Conservation (phyloP, 306 rosid genomes). For the Alnus glutinosa region DNA sequence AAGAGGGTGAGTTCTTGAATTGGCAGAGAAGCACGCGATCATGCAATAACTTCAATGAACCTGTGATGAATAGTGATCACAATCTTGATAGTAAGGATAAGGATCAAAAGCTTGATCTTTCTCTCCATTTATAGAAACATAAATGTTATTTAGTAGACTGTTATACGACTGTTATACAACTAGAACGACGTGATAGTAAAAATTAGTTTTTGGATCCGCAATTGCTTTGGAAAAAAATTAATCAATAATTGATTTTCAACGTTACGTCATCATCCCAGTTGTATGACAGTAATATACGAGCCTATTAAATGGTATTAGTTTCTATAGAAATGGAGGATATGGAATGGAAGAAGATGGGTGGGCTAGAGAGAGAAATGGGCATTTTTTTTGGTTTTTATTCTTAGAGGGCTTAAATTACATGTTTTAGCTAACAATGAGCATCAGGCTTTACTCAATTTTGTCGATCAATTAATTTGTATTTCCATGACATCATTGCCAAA, state of each 20-base stretch:
- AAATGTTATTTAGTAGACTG: too few relatives aligned
- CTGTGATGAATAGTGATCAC: slow-evolving; percentile 22
- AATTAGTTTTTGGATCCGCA: too few relatives aligned
- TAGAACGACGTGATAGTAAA: too few relatives aligned
- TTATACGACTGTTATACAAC: too few relatives aligned
- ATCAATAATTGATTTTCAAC: too few relatives aligned
- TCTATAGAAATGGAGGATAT: not conserved
- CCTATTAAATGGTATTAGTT: too few relatives aligned
- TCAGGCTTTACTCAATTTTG: not conserved
- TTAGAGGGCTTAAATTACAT: not conserved
- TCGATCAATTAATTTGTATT: not conserved
- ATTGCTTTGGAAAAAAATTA: too few relatives aligned
- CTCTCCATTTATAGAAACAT: slow-evolving; percentile 62
- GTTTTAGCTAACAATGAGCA: not conserved
- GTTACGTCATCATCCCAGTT: too few relatives aligned
- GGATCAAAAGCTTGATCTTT: slow-evolving; percentile 71
- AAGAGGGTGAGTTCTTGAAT: slow-evolving; percentile 44
- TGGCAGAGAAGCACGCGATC: slow-evolving; percentile 45
- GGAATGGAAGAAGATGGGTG: not conserved
- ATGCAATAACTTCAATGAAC: slow-evolving; percentile 26
- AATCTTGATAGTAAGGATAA: slow-evolving; percentile 30
- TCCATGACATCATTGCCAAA: not conserved
- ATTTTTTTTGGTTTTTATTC: not conserved
- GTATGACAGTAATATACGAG: too few relatives aligned
- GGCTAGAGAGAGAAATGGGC: not conserved